Conservation (phyloP, 2,329 filamentous ascomycete genomes). For the Nothophaeocryptopus gaeumannii region DNA sequence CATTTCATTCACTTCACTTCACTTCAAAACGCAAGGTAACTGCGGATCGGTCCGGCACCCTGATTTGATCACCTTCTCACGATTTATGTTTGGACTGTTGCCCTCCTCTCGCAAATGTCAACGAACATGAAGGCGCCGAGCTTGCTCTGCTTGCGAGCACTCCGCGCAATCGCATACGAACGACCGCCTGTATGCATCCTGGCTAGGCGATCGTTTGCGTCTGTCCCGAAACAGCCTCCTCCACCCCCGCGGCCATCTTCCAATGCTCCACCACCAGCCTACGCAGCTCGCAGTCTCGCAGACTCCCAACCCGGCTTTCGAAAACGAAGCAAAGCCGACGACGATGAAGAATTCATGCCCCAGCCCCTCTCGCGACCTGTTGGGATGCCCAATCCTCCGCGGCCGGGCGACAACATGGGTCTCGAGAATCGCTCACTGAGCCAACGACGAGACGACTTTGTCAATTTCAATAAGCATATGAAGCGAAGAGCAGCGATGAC, state of each 20-base stretch:
- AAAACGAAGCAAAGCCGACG: conserved; percentile 25
- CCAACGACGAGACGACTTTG: conserved; percentile 74
- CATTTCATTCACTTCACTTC: no score
- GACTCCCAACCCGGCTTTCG: conserved; percentile 22
- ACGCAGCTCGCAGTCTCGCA: conserved; percentile 14
- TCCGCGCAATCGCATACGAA: conserved; percentile 27
- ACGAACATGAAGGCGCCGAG: conserved; percentile 35
- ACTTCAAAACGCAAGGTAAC: no score
- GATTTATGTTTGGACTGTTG: no score
- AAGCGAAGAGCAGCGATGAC: conserved; percentile 71
- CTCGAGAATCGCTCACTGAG: conserved; percentile 64
- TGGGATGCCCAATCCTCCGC: conserved; percentile 71
- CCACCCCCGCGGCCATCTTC: conserved; percentile 14
- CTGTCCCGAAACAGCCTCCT: conserved; percentile 20
- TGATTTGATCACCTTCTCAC: no score
- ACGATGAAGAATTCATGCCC: conserved; percentile 48
- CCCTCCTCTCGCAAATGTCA: no score
- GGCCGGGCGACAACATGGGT: conserved; percentile 77
- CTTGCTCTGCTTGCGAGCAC: conserved; percentile 26
- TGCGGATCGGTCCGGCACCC: no score
- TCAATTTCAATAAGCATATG: conserved; percentile 81
- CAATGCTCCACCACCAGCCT: conserved; percentile 9
- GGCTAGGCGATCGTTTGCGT: conserved; percentile 18
- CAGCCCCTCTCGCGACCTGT: conserved; percentile 68
- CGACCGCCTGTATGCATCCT: conserved; percentile 16